phyloP scores from a whole-genome alignment of 2,329 filamentous ascomycete species.

The Aureobasidium sp. region DNA sequence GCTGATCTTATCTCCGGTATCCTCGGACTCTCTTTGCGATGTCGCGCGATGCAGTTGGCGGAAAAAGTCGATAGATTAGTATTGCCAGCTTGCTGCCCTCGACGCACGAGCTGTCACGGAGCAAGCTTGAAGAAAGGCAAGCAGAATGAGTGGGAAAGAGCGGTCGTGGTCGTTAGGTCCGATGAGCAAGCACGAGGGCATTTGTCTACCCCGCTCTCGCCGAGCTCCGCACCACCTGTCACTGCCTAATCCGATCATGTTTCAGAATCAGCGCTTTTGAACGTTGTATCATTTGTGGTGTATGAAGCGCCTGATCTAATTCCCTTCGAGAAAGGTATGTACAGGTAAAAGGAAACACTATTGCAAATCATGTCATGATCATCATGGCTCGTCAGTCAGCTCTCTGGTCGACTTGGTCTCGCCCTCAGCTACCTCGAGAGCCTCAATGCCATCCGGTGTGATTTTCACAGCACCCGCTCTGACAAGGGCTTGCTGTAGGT shows the following conservation, averaged over 20 bases:
- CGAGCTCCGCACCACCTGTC: not conserved
- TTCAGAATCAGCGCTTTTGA: not conserved
- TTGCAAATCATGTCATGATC: not conserved
- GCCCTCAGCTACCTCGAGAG: constrained; percentile 34
- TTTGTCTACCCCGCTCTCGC: not conserved
- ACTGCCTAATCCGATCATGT: not conserved
- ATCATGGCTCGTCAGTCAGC: constrained; percentile 31
- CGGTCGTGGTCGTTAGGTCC: not conserved
- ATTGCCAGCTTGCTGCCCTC: too few relatives aligned
- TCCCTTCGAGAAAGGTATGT: not conserved
- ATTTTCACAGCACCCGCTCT: constrained; percentile 90
- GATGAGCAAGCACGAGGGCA: not conserved
- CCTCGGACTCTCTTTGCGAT: not conserved
- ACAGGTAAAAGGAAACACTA: not conserved
- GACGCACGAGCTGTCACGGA: not conserved
- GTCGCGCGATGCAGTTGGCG: not conserved
- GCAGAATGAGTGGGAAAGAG: not conserved
- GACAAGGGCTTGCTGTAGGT: constrained; percentile 82
- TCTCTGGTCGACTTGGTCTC: constrained; percentile 27
- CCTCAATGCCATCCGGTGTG: constrained; percentile 74
- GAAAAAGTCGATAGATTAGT: not conserved
- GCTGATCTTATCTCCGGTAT: not conserved
- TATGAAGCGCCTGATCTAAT: not conserved
- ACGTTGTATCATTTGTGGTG: not conserved
- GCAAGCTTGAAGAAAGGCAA: not conserved